Evolutionary conservation across 768 basidiomycete species (phyloP).

Genomic region (Leccinum arenicola): DNA sequence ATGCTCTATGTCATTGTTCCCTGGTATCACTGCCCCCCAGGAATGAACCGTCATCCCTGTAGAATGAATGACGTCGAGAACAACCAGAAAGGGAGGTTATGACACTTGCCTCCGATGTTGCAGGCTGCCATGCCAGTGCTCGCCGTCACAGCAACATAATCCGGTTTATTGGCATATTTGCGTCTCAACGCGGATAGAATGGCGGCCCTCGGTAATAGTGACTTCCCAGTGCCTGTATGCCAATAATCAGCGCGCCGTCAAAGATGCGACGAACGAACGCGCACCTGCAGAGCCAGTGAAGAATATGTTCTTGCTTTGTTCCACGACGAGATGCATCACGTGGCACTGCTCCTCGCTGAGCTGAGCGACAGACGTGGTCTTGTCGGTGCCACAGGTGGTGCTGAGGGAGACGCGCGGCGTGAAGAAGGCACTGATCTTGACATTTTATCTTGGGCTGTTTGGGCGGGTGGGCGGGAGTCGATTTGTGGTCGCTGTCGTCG

Average conservation of each 20-base stretch:
- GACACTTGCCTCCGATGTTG: constrained; percentile 42
- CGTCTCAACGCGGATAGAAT: constrained; percentile 51
- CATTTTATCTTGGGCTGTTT: constrained; percentile 16
- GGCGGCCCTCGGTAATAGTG: constrained; percentile 52
- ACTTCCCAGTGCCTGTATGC: constrained; percentile 59
- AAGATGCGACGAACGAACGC: constrained; percentile 5
- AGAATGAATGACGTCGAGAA: background rate
- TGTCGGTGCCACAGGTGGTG: constrained; percentile 29
- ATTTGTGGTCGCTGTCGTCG: background rate
- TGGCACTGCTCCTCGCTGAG: constrained; percentile 54
- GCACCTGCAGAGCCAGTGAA: constrained; percentile 69
- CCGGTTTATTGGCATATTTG: constrained; percentile 32
- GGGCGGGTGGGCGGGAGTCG: background rate
- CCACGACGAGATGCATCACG: constrained; percentile 51
- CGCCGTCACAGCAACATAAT: constrained; percentile 44
- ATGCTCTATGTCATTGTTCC: constrained; percentile 42
- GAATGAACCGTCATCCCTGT: constrained; percentile 59
- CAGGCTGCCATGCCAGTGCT: constrained; percentile 46
- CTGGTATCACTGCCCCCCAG: constrained; percentile 57
- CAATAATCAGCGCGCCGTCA: background rate
- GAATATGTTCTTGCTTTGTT: constrained; percentile 59
- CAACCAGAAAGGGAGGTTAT: background rate
- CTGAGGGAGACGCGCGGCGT: constrained; percentile 27
- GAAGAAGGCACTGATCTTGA: constrained; percentile 27
- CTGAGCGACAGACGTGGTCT: constrained; percentile 33